Base-by-base conservation (phyloP, 2,329 filamentous ascomycete genomes). In the Nemania serpens region DNA sequence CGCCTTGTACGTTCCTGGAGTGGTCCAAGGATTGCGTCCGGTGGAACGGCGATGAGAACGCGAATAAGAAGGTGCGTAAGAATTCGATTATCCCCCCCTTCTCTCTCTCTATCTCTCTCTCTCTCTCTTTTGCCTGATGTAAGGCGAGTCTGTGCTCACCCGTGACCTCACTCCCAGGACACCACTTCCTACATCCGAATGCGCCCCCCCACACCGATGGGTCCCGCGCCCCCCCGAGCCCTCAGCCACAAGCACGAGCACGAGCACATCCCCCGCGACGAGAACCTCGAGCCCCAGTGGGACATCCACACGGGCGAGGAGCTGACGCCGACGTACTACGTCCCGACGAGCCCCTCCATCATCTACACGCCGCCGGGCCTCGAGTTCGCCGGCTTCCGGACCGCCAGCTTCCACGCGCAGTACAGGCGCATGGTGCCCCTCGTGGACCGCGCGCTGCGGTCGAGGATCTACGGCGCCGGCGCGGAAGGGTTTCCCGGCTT, bases 1-100 rank as follows among this genome's bases (percentile, higher is more conserved):
- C 75, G 0, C 77, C 79, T 1, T 76, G 72, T 59, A 79, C 75
- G 0, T 82, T 82, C 58, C 70, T 74, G 12, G 65, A 71, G 1
- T 76, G 74, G 71, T 67, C 77, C 34, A 65, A 76, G 58, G 77
- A 76, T 52, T 71, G 71, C 39, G 61, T 71, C 62, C 68, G 72
- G 55, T 73, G 70, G 69, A 69, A 76, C 25, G 59, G 49, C 13
- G 18, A 62, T 15, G 62, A 64, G 1, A 52, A 51, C 11, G 47
- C 62, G 6, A 48, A 59, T 12, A 65, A 68, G 25, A 52, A 74
- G 75, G 65, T 78, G 88, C 5, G 41, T 17, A 18, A 17, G 15
- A 4, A 11, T 15, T 58, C 22, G 4, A 12, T 39, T 39, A 12
- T 39, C 11, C 15, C 15, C 11, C 36, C 11, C 36, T 12, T 39